These are phyloP conservation scores for Pyrenochaeta sp. DNA, from an alignment of 2,329 filamentous ascomycete species.

Conservation along the genomic window DNA sequence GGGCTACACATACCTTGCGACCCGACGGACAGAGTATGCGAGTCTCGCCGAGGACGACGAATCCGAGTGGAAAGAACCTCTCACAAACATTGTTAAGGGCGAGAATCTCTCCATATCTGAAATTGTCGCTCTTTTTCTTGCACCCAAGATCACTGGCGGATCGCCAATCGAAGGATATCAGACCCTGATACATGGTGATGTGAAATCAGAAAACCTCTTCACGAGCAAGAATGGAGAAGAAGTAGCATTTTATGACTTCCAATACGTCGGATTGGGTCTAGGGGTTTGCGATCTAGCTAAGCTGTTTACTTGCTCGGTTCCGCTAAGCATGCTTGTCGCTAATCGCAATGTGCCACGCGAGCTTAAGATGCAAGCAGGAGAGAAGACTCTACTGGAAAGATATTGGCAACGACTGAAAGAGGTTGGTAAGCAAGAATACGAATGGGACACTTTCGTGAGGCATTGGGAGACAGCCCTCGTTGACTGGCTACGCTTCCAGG, in stretches of 20 bases:
- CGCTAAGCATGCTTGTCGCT: slow-evolving; percentile 58
- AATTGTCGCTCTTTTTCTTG: slow-evolving; percentile 60
- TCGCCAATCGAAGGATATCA: slow-evolving; percentile 53
- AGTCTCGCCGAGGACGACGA: slow-evolving; percentile 55
- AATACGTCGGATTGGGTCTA: slow-evolving; percentile 70
- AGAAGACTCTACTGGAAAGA: slow-evolving; percentile 58
- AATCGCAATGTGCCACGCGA: slow-evolving; percentile 42
- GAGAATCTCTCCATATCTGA: slow-evolving; percentile 57
- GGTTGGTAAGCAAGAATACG: slow-evolving; percentile 53
- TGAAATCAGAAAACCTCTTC: slow-evolving; percentile 74
- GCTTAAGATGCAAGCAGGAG: slow-evolving; percentile 60
- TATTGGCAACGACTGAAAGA: slow-evolving; percentile 56
- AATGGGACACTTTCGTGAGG: slow-evolving; percentile 61
- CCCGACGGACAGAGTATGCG: slow-evolving; percentile 64
- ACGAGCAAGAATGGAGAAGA: slow-evolving; percentile 57
- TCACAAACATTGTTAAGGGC: slow-evolving; percentile 52
- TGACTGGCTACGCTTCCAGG: slow-evolving; percentile 66
- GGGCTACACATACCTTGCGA: slow-evolving; percentile 73
- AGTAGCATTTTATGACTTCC: slow-evolving; percentile 73
- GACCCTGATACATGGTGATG: slow-evolving; percentile 71
- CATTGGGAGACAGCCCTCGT: slow-evolving; percentile 74
- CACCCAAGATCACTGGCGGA: slow-evolving; percentile 42
- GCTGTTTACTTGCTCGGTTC: slow-evolving; percentile 71
- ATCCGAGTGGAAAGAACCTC: slow-evolving; percentile 63
- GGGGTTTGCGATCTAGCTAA: slow-evolving; percentile 73